These are phyloP conservation scores for Plantago elongata DNA, from an alignment of 257 asterid species.

Conservation along the genomic window DNA sequence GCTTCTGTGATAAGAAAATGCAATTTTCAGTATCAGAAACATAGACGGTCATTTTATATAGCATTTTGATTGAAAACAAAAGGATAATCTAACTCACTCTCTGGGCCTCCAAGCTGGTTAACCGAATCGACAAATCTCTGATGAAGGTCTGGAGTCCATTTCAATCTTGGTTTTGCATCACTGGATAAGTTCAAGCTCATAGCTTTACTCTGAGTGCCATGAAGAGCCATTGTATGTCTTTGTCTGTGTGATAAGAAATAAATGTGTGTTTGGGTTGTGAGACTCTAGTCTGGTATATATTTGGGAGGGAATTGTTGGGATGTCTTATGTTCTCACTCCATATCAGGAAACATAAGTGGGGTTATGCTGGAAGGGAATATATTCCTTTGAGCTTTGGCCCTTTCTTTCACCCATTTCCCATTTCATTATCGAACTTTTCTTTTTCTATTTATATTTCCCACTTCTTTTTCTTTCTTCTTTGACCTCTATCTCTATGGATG, in stretches of 20 bases:
- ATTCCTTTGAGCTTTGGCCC: slow-evolving; percentile 67
- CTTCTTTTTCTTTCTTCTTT: slow-evolving; percentile 34
- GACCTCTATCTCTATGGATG: slow-evolving; percentile 59
- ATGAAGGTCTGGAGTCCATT: slow-evolving; percentile 92
- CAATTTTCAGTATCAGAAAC: not conserved
- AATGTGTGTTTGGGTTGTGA: slow-evolving; percentile 13
- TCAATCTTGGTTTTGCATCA: slow-evolving; percentile 85
- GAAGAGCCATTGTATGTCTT: slow-evolving; percentile 42
- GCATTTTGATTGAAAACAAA: not conserved
- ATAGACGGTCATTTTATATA: not conserved
- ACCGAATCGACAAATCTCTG: slow-evolving; percentile 63
- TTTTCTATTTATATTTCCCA: slow-evolving; percentile 25
- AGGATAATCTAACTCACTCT: slow-evolving; percentile 46
- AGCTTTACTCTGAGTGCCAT: slow-evolving; percentile 35
- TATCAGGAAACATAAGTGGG: slow-evolving; percentile 83
- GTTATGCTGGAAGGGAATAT: slow-evolving; percentile 67
- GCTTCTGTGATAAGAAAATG: slow-evolving; percentile 60
- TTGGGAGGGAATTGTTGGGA: slow-evolving; percentile 50
- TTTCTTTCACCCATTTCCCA: slow-evolving; percentile 56
- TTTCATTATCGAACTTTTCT: slow-evolving; percentile 48
- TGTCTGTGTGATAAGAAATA: slow-evolving; percentile 10
- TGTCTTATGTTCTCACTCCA: slow-evolving; percentile 80
- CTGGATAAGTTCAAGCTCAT: slow-evolving; percentile 64
- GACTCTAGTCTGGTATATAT: slow-evolving; percentile 44
- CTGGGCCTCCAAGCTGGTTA: slow-evolving; percentile 77